phyloP scores from a whole-genome alignment of 2,329 filamentous ascomycete genomes.

The Fusarium brevicatenulatum region DNA sequence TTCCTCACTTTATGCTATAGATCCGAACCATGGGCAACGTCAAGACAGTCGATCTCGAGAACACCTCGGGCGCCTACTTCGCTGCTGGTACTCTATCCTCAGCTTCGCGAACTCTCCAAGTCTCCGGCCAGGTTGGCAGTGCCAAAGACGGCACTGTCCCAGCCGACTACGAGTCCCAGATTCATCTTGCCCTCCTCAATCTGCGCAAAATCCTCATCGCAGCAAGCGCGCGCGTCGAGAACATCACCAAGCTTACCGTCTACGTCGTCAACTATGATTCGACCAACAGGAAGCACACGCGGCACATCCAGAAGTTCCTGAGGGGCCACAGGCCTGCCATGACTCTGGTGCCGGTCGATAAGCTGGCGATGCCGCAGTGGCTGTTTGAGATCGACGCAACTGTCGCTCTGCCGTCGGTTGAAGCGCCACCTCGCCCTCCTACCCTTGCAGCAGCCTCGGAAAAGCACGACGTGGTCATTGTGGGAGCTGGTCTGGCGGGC shows the following conservation, averaged over 20 bases:
- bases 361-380: background rate
- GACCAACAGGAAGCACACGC: background rate
- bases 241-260: background rate
- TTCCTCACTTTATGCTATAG: background rate
- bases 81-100: background rate
- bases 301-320: background rate
- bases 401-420: background rate
- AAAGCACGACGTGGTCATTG: background rate
- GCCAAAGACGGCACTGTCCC: background rate
- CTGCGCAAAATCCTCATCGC: background rate
- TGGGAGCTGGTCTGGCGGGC: background rate
- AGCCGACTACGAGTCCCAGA: background rate
- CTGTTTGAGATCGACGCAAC: background rate
- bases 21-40: background rate
- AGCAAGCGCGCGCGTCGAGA: background rate
- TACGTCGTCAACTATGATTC: background rate
- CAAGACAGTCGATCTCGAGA: background rate
- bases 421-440: background rate
- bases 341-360: background rate
- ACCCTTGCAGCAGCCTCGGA: background rate
- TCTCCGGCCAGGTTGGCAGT: background rate
- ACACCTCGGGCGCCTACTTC: background rate
- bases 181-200: background rate
- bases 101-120: background rate
- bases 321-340: background rate